phyloP scores from a whole-genome alignment of 495 filamentous ascomycete species.

The Lepidopterella palustris region DNA sequence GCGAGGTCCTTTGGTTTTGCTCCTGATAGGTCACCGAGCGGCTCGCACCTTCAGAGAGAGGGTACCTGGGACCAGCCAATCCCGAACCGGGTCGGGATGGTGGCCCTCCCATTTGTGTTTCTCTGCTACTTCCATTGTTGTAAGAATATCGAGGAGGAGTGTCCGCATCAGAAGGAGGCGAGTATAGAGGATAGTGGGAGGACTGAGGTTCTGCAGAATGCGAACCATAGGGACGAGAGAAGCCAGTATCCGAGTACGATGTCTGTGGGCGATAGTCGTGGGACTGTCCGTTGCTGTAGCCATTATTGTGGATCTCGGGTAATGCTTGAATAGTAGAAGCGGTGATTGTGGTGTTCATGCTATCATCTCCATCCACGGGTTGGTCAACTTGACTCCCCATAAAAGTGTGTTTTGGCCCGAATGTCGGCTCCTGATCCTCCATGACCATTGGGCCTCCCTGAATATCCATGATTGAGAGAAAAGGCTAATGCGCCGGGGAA shows the following conservation, averaged over 20 bases:
- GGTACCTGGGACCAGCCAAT: slow-evolving; percentile 5
- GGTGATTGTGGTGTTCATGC: slow-evolving; percentile 39
- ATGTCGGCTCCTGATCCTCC: not conserved
- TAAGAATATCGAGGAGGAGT: slow-evolving; percentile 22
- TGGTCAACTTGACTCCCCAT: slow-evolving; percentile 9
- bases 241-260: slow-evolving; percentile 39
- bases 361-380: slow-evolving; percentile 31
- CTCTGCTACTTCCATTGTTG: slow-evolving; percentile 28
- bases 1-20: slow-evolving; percentile 27
- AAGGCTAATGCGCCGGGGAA: not conserved
- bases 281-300: slow-evolving; percentile 16
- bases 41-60: slow-evolving; percentile 14
- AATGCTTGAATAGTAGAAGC: slow-evolving; percentile 31
- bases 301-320: slow-evolving; percentile 21
- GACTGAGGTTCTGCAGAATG: slow-evolving; percentile 17
- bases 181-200: slow-evolving; percentile 28
- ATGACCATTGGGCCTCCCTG: not conserved
- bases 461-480: not conserved
- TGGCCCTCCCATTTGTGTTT: slow-evolving; percentile 20
- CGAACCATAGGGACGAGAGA: slow-evolving; percentile 29
- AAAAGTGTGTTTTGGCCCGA: slow-evolving; percentile 1
- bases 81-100: slow-evolving; percentile 23
- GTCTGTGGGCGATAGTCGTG: slow-evolving; percentile 37
- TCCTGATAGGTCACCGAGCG: slow-evolving; percentile 29
- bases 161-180: slow-evolving; percentile 24